phyloP scores from a whole-genome alignment of 768 basidiomycete species.

The Boletus tylopilopsis region DNA sequence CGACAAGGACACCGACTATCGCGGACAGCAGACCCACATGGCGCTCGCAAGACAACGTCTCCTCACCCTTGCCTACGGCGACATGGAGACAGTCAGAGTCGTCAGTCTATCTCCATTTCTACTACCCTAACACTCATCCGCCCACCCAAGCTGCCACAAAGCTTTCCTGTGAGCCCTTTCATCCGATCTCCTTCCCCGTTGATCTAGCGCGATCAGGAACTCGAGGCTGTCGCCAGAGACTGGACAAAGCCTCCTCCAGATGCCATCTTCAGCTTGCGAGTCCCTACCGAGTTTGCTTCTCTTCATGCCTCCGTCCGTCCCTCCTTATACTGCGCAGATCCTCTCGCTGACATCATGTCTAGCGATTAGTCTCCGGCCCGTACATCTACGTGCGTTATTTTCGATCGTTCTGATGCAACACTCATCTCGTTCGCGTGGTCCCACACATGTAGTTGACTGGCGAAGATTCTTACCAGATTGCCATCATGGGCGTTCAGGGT shows the following conservation, averaged over 20 bases:
- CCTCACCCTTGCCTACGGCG: slow-evolving; percentile 76
- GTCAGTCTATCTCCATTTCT: slow-evolving; percentile 28
- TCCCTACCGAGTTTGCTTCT: slow-evolving; percentile 86
- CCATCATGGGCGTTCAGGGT: slow-evolving; percentile 78
- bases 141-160: slow-evolving; percentile 56
- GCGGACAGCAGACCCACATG: slow-evolving; percentile 55
- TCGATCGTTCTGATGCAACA: slow-evolving; percentile 9
- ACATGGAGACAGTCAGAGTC: slow-evolving; percentile 84
- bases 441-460: slow-evolving; percentile 56
- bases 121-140: slow-evolving; percentile 1
- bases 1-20: slow-evolving; percentile 60
- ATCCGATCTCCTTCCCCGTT: background rate
- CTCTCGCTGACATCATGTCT: slow-evolving; percentile 22
- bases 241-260: slow-evolving; percentile 88
- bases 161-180: slow-evolving; percentile 49
- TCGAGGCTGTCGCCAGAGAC: slow-evolving; percentile 73
- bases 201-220: slow-evolving; percentile 49
- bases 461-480: slow-evolving; percentile 87
- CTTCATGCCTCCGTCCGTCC: slow-evolving; percentile 73
- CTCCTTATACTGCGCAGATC: slow-evolving; percentile 5
- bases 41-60: slow-evolving; percentile 70
- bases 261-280: slow-evolving; percentile 67
- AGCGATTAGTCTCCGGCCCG: slow-evolving; percentile 78
- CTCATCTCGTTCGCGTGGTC: slow-evolving; percentile 19
- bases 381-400: slow-evolving; percentile 70